Evolutionary conservation across 1,284 basidiomycete species (phyloP).

Genomic region (Microbotryum intermedium): DNA sequence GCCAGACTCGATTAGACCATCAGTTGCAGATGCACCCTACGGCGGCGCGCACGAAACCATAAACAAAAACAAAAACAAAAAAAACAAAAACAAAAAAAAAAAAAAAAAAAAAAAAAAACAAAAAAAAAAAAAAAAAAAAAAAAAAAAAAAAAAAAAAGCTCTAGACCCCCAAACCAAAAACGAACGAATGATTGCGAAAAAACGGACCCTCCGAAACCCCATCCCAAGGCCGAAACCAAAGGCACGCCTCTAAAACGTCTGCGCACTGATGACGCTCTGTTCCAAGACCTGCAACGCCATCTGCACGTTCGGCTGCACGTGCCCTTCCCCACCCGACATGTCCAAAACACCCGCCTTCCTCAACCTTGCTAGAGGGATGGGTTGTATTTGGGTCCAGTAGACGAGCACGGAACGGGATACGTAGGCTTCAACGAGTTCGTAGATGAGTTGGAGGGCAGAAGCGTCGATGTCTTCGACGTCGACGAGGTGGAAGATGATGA

Average conservation of each 20-base stretch:
- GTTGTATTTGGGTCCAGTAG: slow-evolving; percentile 21
- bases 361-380: slow-evolving; percentile 2
- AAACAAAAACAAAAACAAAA: background rate
- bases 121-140: background rate
- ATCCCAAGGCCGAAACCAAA: background rate
- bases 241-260: background rate
- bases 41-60: background rate
- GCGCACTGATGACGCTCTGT: slow-evolving; percentile 1
- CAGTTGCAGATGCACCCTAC: background rate
- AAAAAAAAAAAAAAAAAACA: background rate
- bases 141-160: background rate
- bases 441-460: slow-evolving; percentile 67
- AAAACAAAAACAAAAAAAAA: background rate
- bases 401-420: slow-evolving; percentile 19
- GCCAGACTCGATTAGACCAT: background rate
- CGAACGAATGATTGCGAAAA: too few relatives aligned
- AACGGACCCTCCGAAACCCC: background rate
- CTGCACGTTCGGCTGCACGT: slow-evolving; percentile 20
- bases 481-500: slow-evolving; percentile 78
- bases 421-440: slow-evolving; percentile 69
- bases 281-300: slow-evolving; percentile 15
- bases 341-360: slow-evolving; percentile 19
- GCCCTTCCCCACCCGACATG: slow-evolving; percentile 15
- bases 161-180: background rate
- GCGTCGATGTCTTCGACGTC: slow-evolving; percentile 42